Evolutionary conservation across 176 grass and related monocot species (phyloP), one percentile per base, ranked within the genome.

Genomic region (Elymus sibiricus): DNA sequence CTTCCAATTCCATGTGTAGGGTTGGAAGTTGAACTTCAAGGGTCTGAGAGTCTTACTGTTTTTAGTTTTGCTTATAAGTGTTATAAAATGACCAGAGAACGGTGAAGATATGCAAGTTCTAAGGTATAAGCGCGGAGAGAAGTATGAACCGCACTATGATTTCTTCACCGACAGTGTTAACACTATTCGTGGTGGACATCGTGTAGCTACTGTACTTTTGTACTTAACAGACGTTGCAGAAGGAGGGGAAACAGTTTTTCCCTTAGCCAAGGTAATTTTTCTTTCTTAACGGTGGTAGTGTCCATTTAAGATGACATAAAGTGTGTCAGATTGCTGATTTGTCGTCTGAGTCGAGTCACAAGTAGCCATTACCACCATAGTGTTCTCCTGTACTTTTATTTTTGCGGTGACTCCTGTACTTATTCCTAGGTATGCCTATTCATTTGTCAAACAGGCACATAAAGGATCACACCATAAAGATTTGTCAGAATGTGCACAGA

Each of bases 181-280:
- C 84, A 93, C 83, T 74, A 12, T 81, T 19, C 88, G 39, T 83
- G 92, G 97, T 91, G 94, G 97, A 46, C 86, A 96, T 90, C 90
- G 90, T 21, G 85, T 94, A 69, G 97, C 97, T 74, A 99, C 97
- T 78, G 94, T 99, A 49, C 94, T 96, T 64, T 43, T 99, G 90
- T 94, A 99, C 64, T 82, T 99, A 77, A 91, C 90, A 31, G 90
- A 99, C 74, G 88, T 99, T 64, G 84, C 76, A 47, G 94, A 78
- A 90, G 97, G 94, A 72, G 97, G 94, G 68, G 92, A 99, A 99
- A 99, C 94, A 68, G 92, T 95, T 58, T 99, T 99, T 78, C 97
- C 94, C 58, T 88, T 85, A 62, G 92, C 94, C 35, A 92, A 94
- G 93, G 97, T 98, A 76, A 82, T 31, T 83, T 76, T 86, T 22